Evolutionary conservation across 2,329 filamentous ascomycete genomes (phyloP).

Genomic region (Paecilomyces niveus): DNA sequence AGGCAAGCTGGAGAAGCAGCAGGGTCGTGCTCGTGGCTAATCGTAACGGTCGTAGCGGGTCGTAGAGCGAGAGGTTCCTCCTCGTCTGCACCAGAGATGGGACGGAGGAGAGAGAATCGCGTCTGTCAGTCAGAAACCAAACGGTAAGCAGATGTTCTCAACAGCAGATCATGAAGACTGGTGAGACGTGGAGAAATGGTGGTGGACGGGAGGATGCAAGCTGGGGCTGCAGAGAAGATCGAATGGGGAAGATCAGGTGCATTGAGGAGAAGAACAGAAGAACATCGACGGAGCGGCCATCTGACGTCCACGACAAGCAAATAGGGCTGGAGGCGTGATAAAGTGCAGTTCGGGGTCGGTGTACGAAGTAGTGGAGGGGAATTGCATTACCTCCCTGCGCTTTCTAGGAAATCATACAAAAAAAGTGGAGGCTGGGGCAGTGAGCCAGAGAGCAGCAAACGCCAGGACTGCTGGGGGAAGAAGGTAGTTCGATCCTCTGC

Average conservation of each 20-base stretch:
- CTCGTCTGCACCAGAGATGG: slow-evolving; percentile 4
- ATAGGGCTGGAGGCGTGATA: background rate
- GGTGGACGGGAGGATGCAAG: slow-evolving; percentile 10
- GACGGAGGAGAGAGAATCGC: slow-evolving; percentile 12
- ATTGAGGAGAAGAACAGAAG: background rate
- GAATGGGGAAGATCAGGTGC: background rate
- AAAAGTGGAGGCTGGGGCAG: slow-evolving; percentile 19
- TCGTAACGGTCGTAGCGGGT: slow-evolving; percentile 28
- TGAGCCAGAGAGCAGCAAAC: background rate
- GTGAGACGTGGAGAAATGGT: slow-evolving; percentile 28
- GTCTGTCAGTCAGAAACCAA: background rate
- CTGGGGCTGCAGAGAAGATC: background rate
- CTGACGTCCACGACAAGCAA: background rate
- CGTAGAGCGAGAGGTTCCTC: slow-evolving; percentile 7
- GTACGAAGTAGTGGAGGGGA: slow-evolving; percentile 1
- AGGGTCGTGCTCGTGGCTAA: slow-evolving; percentile 9
- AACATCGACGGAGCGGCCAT: background rate
- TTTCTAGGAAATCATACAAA: slow-evolving; percentile 12
- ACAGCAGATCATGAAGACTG: background rate
- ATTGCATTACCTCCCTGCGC: slow-evolving; percentile 3
- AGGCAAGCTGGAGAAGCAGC: slow-evolving; percentile 2
- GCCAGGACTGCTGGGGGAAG: slow-evolving; percentile 4
- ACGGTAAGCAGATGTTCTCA: slow-evolving; percentile 4
- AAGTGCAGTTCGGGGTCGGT: slow-evolving; percentile 6
- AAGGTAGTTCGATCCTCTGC: slow-evolving; percentile 4